These are phyloP conservation scores for Wickerhamiella spandovensis DNA, from an alignment of 805 yeast genomes.

Conservation along the genomic window DNA sequence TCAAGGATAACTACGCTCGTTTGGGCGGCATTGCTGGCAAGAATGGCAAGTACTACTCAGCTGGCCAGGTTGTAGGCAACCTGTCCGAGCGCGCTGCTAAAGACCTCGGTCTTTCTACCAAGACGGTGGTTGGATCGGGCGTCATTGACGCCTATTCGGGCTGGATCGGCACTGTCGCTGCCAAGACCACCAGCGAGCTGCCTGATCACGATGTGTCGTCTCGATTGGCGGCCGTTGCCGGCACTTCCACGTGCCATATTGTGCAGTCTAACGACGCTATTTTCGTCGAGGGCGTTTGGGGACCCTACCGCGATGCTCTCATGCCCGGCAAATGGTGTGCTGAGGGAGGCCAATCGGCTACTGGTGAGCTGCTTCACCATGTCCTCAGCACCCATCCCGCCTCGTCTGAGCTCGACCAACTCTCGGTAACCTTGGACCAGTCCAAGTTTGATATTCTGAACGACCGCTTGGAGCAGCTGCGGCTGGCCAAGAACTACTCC, in stretches of 20 bases:
- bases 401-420: slow-evolving; percentile 49
- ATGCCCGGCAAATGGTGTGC: slow-evolving; percentile 90
- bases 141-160: slow-evolving; percentile 98
- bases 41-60: slow-evolving; percentile 63
- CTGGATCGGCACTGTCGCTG: slow-evolving; percentile 97
- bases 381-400: slow-evolving; percentile 86
- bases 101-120: slow-evolving; percentile 68
- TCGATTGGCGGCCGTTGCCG: slow-evolving; percentile 94
- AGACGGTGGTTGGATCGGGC: slow-evolving; percentile 83
- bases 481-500: slow-evolving; percentile 41
- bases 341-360: slow-evolving; percentile 98
- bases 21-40: slow-evolving; percentile 73
- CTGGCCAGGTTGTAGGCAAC: slow-evolving; percentile 82
- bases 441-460: slow-evolving; percentile 78
- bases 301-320: slow-evolving; percentile 89
- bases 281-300: slow-evolving; percentile 97
- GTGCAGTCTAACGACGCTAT: slow-evolving; percentile 73
- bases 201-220: slow-evolving; percentile 42
- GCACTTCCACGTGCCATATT: slow-evolving; percentile 94
- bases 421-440: slow-evolving; percentile 46
- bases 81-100: slow-evolving; percentile 54
- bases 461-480: slow-evolving; percentile 54
- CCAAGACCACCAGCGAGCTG: slow-evolving; percentile 46
- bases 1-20: slow-evolving; percentile 58
- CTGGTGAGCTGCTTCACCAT: slow-evolving; percentile 87